Evolutionary conservation across 2,329 filamentous ascomycete species (phyloP), one percentile per base, ranked within the genome.

Genomic region (Penicillium sp.): DNA sequence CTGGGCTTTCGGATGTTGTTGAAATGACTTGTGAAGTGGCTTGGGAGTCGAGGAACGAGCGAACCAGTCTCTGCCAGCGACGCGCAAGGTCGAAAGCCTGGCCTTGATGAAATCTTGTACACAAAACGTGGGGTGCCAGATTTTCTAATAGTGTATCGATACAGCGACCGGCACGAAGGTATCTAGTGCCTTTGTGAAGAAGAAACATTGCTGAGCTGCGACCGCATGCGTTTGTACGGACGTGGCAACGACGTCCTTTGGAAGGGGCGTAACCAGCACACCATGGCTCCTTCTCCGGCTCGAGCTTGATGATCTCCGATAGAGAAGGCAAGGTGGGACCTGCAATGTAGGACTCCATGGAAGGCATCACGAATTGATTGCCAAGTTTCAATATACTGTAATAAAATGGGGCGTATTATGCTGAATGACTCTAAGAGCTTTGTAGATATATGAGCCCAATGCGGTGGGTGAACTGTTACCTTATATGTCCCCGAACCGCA

Each of bases 81-180:
- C 18, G 0, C 1, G 31, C 14, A 41, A 64, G 51, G 33, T 14
- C 27, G 1, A 28, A 28, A 11, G 61, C 62, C 38, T 63, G 61
- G 7, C 27, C 16, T 30, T 65, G 60, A 40, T 65, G 63, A 3
- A 38, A 54, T 2, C 40, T 28, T 20, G 10, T 57, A 44, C 64
- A 66, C 25, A 67, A 39, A 8, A 61, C 58, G 28, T 55, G 28
- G 22, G 61, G 60, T n/a, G 63, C 63, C 7, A 67, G 25, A 13
- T 61, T 40, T 30, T 59, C 41, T 0, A 66, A 48, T 11, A 62
- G 31, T 2, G 46, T 36, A 22, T 58, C 30, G 18, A 62, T 58
- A 20, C 18, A 36, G 3, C 10, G 16, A 28, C 61, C 58, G 2
- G 41, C 53, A 1, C 33, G 50, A 22, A 63, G 31, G 1, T 49